A percentile compares a stretch with the other conserved stretches of the same genome.
Evolutionary conservation across 23 red algal species (phyloP).

Genomic region (Gracilaria vermiculophylla): DNA sequence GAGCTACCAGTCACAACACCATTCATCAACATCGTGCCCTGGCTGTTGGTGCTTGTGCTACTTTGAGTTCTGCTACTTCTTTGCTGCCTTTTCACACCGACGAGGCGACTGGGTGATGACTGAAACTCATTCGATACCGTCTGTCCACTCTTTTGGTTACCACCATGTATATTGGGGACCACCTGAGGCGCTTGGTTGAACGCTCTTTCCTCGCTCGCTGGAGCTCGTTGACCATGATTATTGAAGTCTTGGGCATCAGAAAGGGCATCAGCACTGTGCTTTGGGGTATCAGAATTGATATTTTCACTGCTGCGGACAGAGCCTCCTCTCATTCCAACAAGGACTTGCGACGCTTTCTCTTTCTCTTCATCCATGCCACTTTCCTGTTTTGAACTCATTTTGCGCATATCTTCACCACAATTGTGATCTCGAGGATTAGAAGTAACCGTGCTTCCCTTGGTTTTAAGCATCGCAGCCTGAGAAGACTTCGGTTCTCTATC

Average conservation of each 20-base stretch:
- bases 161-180: not conserved
- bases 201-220: not conserved
- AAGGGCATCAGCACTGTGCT: not conserved
- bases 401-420: not conserved
- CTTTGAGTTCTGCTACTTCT: slow-evolving; percentile 1
- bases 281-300: not conserved
- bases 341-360: slow-evolving; percentile 30
- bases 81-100: not conserved
- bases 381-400: not conserved
- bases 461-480: not conserved
- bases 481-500: not conserved
- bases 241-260: not conserved
- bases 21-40: slow-evolving; percentile 11
- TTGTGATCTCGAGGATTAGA: not conserved
- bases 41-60: slow-evolving; percentile 2
- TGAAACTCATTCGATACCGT: not conserved
- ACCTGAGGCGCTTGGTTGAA: not conserved
- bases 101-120: not conserved
- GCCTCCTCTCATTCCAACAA: slow-evolving; percentile 32
- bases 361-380: slow-evolving; percentile 6
- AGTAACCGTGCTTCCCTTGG: not conserved
- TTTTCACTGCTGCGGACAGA: not conserved
- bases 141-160: not conserved
- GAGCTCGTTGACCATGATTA: not conserved
- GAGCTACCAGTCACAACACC: slow-evolving; percentile 9